Evolutionary conservation across 495 filamentous ascomycete genomes (phyloP).

Genomic region (Penicillium silybi): DNA sequence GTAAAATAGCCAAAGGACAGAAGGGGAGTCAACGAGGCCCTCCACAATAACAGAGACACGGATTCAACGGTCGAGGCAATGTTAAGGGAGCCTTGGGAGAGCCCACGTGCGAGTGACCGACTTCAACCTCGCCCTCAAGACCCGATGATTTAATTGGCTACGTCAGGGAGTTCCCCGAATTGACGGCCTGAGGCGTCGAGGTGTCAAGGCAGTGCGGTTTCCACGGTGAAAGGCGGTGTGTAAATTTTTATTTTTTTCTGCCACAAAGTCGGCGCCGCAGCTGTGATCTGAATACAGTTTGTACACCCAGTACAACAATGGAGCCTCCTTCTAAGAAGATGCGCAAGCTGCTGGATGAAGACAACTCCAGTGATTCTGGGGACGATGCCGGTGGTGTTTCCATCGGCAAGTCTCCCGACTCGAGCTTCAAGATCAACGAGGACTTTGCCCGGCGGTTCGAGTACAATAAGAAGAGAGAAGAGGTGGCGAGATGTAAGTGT

Average conservation of each 20-base stretch:
- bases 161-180: conserved; percentile 26
- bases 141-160: conserved; percentile 40
- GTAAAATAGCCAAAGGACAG: conserved; percentile 3
- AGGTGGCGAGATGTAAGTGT: conserved; percentile 69
- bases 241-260: conserved; percentile 33
- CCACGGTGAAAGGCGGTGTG: conserved; percentile 12
- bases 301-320: conserved; percentile 27
- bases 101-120: conserved; percentile 14
- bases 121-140: conserved; percentile 1
- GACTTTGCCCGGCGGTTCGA: conserved; percentile 89
- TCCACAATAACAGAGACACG: neutral
- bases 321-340: conserved; percentile 46
- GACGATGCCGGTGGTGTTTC: conserved; percentile 48
- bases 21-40: conserved; percentile 3
- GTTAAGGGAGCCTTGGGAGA: conserved; percentile 14
- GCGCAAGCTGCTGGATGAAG: conserved; percentile 46
- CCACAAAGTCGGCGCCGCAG: neutral
- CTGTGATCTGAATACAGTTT: neutral
- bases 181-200: conserved; percentile 14
- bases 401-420: conserved; percentile 29
- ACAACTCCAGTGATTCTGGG: conserved; percentile 53
- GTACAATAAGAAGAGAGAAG: conserved; percentile 93
- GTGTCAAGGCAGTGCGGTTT: conserved; percentile 1
- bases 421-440: conserved; percentile 76
- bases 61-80: neutral